Conservation (phyloP, 2,329 filamentous ascomycete species). For the Camillea tinctor region DNA sequence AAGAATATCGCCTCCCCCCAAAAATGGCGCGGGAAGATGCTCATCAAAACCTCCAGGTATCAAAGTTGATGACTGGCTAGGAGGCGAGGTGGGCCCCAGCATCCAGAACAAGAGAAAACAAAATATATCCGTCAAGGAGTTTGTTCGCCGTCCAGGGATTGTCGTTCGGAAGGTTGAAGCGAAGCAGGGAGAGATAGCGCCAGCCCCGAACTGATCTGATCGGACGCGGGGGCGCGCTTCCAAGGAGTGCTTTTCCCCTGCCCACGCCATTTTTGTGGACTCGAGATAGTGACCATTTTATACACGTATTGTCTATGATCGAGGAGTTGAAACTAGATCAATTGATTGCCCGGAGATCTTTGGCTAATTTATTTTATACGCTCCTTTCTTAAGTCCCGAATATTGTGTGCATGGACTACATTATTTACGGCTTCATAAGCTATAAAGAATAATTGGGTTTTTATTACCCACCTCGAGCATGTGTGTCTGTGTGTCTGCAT, state of each 20-base stretch:
- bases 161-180: conserved; percentile 9
- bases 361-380: background rate
- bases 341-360: no score
- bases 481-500: background rate
- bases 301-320: background rate
- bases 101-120: background rate
- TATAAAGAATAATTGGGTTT: background rate
- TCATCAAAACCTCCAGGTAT: background rate
- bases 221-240: background rate
- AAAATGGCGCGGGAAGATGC: background rate
- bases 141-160: background rate
- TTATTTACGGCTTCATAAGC: background rate
- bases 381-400: background rate
- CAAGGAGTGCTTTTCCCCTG: no score
- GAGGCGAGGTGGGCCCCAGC: background rate
- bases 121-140: background rate
- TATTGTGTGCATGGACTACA: background rate
- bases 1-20: background rate
- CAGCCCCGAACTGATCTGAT: background rate
- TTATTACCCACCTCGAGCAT: background rate
- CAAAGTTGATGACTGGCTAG: background rate
- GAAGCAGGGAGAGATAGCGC: background rate
- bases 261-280: no score
- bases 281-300: background rate
- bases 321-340: no score